Conservation (phyloP, 192 early-diverging fungal species). For the Coemansia sp. region DNA sequence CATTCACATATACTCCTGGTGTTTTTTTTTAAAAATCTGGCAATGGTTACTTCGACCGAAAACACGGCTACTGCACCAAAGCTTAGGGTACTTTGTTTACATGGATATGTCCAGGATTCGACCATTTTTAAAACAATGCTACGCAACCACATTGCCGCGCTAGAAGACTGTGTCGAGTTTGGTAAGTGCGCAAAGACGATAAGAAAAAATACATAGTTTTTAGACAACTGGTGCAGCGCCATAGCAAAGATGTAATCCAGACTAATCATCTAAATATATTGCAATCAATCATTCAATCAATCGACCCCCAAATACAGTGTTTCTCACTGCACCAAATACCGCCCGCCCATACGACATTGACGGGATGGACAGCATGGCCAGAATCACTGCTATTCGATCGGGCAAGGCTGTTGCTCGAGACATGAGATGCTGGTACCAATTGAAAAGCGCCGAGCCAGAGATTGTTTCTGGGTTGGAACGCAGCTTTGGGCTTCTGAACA, state of each 20-base stretch:
- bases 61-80: not conserved
- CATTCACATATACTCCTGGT: not conserved
- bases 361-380: conserved; percentile 42
- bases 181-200: conserved; percentile 15
- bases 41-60: conserved; percentile 1
- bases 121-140: conserved; percentile 45
- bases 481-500: conserved; percentile 27
- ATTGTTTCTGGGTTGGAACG: conserved; percentile 25
- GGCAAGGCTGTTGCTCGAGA: conserved; percentile 28
- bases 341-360: conserved; percentile 42
- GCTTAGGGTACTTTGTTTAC: conserved; percentile 52
- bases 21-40: not conserved
- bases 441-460: conserved; percentile 39
- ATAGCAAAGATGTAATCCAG: too few relatives aligned
- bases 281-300: not conserved
- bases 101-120: conserved; percentile 53
- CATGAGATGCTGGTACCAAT: conserved; percentile 36
- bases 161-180: conserved; percentile 39
- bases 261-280: too few relatives aligned
- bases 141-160: conserved; percentile 17
- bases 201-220: not conserved
- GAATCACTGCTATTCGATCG: conserved; percentile 9
- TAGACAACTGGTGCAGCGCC: too few relatives aligned
- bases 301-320: conserved; percentile 24
- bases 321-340: conserved; percentile 43